A percentile compares a stretch with the other conserved stretches of the same genome.
Conservation (phyloP, 106 monocot genomes). For the Allium fistulosum region DNA sequence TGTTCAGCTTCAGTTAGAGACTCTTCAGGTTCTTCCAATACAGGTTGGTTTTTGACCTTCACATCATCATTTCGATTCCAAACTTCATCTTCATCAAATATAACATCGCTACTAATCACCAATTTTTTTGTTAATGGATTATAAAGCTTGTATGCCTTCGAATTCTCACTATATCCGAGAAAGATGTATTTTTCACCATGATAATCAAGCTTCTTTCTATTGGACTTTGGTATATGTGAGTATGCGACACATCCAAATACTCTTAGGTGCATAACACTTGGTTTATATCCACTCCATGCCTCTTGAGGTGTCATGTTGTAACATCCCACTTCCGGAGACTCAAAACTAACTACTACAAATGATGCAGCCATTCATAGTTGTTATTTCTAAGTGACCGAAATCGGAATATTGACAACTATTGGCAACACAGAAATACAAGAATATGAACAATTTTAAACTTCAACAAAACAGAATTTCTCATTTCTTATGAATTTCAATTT, state of each 20-base stretch:
- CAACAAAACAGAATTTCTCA: too few species aligned
- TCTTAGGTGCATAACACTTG: not conserved
- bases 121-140: not conserved
- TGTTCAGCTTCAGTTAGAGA: not conserved
- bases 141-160: not conserved
- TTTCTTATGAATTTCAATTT: too few species aligned
- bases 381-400: too few species aligned
- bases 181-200: not conserved
- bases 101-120: not conserved
- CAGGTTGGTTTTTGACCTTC: not conserved
- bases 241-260: not conserved
- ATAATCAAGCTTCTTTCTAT: not conserved
- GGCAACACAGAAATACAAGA: too few species aligned
- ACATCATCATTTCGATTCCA: not conserved
- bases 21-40: not conserved
- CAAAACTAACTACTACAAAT: too few species aligned
- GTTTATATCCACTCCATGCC: not conserved
- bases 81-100: not conserved
- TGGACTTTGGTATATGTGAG: not conserved
- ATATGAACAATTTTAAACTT: too few species aligned
- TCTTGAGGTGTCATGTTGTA: not conserved
- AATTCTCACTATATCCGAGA: not conserved
- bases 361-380: too few species aligned
- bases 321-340: too few species aligned
- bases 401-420: too few species aligned